These are phyloP conservation scores for Acer campestre DNA, from an alignment of 345 rosid species.

Conservation along the genomic window DNA sequence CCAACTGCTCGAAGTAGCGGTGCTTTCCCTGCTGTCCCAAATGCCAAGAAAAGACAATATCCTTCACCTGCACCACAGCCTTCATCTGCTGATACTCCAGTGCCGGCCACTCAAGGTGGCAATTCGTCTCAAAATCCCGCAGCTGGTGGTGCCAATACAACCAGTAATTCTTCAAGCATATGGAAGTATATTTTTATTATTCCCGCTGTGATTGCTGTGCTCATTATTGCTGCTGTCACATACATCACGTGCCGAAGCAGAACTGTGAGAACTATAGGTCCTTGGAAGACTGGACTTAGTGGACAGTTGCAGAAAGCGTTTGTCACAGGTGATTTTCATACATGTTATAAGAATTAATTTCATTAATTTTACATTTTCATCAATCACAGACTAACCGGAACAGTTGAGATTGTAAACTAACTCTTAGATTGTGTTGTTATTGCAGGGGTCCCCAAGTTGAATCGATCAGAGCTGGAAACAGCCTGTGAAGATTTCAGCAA, in stretches of 20 bases:
- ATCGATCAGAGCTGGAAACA: slow-evolving; percentile 80
- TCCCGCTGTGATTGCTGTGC: slow-evolving; percentile 34
- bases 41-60: slow-evolving; percentile 36
- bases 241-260: slow-evolving; percentile 45
- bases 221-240: slow-evolving; percentile 35
- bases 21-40: slow-evolving; percentile 73
- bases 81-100: slow-evolving; percentile 17
- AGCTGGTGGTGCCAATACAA: slow-evolving; percentile 14
- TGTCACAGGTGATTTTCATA: slow-evolving; percentile 57
- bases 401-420: neutral
- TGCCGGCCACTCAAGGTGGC: slow-evolving; percentile 6
- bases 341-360: neutral
- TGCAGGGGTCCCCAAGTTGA: slow-evolving; percentile 94
- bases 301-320: slow-evolving; percentile 96
- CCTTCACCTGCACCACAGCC: slow-evolving; percentile 29
- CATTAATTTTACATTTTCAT: too few species aligned
- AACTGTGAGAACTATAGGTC: slow-evolving; percentile 64
- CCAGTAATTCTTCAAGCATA: slow-evolving; percentile 26
- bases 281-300: slow-evolving; percentile 96
- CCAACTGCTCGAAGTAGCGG: slow-evolving; percentile 81
- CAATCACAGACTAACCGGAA: neutral
- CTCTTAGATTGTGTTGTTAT: neutral
- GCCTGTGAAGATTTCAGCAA: slow-evolving; percentile 99
- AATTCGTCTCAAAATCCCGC: slow-evolving; percentile 9
- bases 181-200: slow-evolving; percentile 61